Conservation (phyloP, 2,329 filamentous ascomycete species). For the Fusarium falciforme region DNA sequence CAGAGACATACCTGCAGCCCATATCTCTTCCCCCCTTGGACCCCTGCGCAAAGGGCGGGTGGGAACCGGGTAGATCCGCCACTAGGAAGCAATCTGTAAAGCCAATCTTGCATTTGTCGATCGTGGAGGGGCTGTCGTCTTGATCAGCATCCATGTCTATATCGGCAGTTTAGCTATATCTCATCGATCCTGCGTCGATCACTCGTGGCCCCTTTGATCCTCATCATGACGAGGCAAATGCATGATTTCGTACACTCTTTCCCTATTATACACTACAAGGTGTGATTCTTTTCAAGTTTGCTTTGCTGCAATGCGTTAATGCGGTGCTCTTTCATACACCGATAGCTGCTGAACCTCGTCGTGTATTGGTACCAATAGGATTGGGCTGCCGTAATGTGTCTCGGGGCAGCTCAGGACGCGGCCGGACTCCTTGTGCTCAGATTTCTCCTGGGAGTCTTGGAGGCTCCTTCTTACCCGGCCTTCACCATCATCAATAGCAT, state of each 20-base stretch:
- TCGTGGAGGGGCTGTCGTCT: background rate
- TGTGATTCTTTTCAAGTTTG: background rate
- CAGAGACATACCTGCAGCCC: background rate
- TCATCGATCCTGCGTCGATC: background rate
- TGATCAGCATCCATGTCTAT: background rate
- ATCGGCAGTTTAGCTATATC: background rate
- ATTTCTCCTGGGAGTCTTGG: slow-evolving; percentile 41
- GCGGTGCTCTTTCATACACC: background rate
- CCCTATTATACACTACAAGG: background rate
- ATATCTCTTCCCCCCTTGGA: background rate
- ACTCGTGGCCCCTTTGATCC: no score
- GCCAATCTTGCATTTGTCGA: background rate
- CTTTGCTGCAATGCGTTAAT: background rate
- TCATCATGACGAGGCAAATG: background rate
- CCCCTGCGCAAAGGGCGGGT: background rate
- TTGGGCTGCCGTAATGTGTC: slow-evolving; percentile 50
- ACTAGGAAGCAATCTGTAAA: background rate
- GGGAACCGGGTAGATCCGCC: background rate
- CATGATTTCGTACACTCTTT: background rate
- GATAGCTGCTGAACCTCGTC: background rate
- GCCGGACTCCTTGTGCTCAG: slow-evolving; percentile 36
- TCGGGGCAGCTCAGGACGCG: slow-evolving; percentile 52
- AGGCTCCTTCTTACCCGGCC: slow-evolving; percentile 22
- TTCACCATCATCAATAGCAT: slow-evolving; percentile 6
- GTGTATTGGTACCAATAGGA: background rate